Percentiles rank a stretch among this genome's conserved stretches.
phyloP scores from a whole-genome alignment of 768 basidiomycete genomes.

The Tulasnella calospora region DNA sequence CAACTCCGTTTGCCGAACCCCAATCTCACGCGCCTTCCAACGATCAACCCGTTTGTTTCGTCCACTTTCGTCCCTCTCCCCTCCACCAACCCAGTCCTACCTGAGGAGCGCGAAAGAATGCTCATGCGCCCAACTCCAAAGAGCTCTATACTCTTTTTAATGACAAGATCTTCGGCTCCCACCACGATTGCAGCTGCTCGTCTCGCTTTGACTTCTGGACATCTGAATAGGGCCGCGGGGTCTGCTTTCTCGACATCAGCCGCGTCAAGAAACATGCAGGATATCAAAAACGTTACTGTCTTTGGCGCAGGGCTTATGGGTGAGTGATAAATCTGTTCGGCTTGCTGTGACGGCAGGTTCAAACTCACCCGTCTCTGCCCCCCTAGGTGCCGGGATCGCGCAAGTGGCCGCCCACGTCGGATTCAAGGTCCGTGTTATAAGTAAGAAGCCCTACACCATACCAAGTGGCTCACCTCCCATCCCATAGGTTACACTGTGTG shows the following conservation, averaged over 20 bases:
- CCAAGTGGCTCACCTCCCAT: not conserved
- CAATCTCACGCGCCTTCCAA: not conserved
- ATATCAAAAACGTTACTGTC: slow-evolving; percentile 37
- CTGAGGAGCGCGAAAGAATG: not conserved
- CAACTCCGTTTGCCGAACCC: not conserved
- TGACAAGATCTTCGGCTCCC: not conserved
- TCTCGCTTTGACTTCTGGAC: slow-evolving; percentile 6
- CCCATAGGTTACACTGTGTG: slow-evolving; percentile 37
- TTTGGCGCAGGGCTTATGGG: slow-evolving; percentile 44
- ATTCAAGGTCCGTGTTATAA: slow-evolving; percentile 34
- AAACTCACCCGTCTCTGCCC: not conserved
- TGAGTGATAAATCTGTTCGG: not conserved
- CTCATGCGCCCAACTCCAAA: not conserved
- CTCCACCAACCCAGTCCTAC: not conserved
- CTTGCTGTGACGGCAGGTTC: not conserved
- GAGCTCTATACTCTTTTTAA: not conserved
- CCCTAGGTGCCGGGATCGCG: slow-evolving; percentile 41
- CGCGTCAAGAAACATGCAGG: slow-evolving; percentile 7
- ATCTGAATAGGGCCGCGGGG: not conserved
- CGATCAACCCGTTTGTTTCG: not conserved
- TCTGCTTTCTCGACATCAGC: not conserved
- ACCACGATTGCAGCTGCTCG: slow-evolving; percentile 10
- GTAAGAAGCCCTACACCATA: not conserved
- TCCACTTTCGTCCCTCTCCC: not conserved
- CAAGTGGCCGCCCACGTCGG: slow-evolving; percentile 42